Evolutionary conservation across 495 filamentous ascomycete genomes (phyloP), one percentile per base, ranked within the genome.

Genomic region (Penicillium subrubescens): DNA sequence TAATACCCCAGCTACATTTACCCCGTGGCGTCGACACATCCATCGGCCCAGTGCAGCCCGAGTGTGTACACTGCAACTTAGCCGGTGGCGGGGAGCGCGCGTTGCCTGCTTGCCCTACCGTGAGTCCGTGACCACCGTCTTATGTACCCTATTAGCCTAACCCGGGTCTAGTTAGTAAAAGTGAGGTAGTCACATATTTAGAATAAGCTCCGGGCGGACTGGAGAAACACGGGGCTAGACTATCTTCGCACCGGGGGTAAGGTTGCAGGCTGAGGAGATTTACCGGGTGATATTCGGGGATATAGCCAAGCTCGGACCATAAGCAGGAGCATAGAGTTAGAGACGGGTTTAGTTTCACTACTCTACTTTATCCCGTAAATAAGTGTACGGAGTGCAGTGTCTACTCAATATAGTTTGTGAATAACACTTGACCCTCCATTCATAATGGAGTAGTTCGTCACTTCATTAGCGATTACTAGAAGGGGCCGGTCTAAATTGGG

Each of bases 261-360:
- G 25, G 12, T 52, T 29, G 3, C 23, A 29, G 27, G 48, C 48
- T 15, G 27, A 52, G 48, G 21, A 31, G 29, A 52, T 52, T 31
- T 27, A 12, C 25, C 48, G 27, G 48, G 23, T 52, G 48, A 52
- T 52, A 52, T 52, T 52, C 48, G 48, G 48, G 44, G 44, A 48
- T 23, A 48, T 48, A 48, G 48, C 48, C 23, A 52, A 33, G 31
- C 31, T 5, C 31, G 31, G 2, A 4, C 31, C 31, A 8, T 17
- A 41, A 12, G 2, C 12, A 41, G 37, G 12, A 12, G 12, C 25
- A 27, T 27, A 27, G 25, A 27, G 25, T 27, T 27, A 27, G 25
- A 4, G 25, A 37, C 35, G 12, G 10, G 35, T 1, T 27, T 27
- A 27, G 25, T 1, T 27, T n/a, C n/a, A 35, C 1, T 6, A 33